Base-by-base conservation (phyloP, 1,284 basidiomycete species). In the Takashimella koratensis region DNA sequence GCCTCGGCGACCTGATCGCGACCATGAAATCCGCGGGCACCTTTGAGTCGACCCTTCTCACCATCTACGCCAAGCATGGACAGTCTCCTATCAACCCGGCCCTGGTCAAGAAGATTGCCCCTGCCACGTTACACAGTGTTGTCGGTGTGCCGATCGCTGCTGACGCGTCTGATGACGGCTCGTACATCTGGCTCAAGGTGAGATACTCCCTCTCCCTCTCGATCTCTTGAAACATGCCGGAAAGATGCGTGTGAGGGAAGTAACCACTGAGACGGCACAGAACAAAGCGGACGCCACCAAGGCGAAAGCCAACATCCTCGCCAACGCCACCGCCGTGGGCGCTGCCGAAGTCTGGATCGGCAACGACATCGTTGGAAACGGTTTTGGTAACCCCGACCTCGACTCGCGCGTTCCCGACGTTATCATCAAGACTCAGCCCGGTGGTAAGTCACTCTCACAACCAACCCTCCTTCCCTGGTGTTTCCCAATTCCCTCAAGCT, bases 41-140 rank as follows among this genome's bases (percentile, higher is more conserved):
- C 23, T 45, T 23, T 22, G 20, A 45, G n/a, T 45, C 44, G 4
- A 45, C 44, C 23, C 21, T 45, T 4, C n/a, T 45, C 23, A 45
- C 23, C 16, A 16, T 45, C 44, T 23, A 25, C 44, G 44, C 44
- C 44, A 45, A 45, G 44, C 44, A 45, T 16, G 44, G 44, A 13
- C 44, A 45, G 44, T 45, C 44, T 23, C 44, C 44, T 22, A 45
- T 45, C 20, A 45, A 45, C 20, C 44, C 21, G 44, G 25, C 21
- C 23, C 16, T 23, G 20, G 10, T 45, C 20, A 25, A 23, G 12
- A 23, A 25, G 44, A 45, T 45, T 21, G 25, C 21, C 16, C 44
- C 44, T 16, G 19, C 21, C 23, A 25, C 23, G 4, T 21, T 45
- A 13, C 21, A 23, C 44, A 45, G 25, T 16, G 44, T 25, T 23